These are phyloP conservation scores for Nicotiana sylvestris DNA, from an alignment of 257 asterid species.

Conservation along the genomic window DNA sequence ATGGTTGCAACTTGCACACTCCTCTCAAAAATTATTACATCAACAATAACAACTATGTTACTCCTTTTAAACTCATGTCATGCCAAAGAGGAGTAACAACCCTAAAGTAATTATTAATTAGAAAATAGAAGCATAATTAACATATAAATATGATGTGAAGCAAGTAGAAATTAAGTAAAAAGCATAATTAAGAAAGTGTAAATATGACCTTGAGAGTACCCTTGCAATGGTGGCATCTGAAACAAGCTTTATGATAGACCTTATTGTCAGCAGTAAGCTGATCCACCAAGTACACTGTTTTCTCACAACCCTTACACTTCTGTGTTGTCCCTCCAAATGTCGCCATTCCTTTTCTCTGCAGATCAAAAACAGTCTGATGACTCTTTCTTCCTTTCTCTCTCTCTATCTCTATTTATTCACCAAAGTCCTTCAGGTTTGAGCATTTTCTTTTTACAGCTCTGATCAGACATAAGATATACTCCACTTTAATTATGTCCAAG, in stretches of 20 bases:
- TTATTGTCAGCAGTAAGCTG: constrained; percentile 57
- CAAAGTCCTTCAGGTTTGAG: no score
- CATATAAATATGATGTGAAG: background rate
- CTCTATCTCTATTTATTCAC: no score
- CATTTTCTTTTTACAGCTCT: no score
- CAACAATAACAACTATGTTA: no score
- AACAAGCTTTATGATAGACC: constrained; percentile 70
- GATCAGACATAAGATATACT: no score
- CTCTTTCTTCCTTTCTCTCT: no score
- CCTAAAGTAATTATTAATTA: no score
- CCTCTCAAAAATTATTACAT: background rate
- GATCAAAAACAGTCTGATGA: background rate
- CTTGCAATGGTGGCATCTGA: constrained; percentile 72
- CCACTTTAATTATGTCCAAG: no score
- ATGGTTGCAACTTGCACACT: background rate
- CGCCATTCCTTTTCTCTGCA: constrained; percentile 28
- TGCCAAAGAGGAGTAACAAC: no score
- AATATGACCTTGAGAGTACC: constrained; percentile 63
- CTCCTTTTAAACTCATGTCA: no score
- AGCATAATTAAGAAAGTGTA: background rate
- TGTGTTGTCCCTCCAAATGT: constrained; percentile 66
- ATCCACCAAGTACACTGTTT: constrained; percentile 73
- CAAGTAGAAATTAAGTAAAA: background rate
- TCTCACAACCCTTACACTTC: constrained; percentile 66
- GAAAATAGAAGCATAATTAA: background rate